A percentile compares a stretch with the other conserved stretches of the same genome.
Conservation (phyloP, 2,329 filamentous ascomycete genomes). For the Pseudogymnoascus sp. region DNA sequence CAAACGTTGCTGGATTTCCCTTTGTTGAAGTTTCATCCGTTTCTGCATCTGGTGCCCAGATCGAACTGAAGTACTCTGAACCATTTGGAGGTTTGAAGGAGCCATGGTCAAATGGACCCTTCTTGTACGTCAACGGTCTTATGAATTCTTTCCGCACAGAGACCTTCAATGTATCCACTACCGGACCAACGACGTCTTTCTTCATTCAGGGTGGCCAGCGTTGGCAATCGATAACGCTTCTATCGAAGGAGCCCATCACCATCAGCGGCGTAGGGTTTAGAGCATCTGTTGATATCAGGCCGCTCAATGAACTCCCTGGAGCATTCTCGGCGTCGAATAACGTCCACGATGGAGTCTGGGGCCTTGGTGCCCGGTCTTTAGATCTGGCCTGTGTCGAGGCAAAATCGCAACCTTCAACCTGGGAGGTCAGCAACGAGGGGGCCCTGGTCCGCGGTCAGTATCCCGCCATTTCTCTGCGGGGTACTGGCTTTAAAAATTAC, state of each 20-base stretch:
- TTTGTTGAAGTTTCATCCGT: conserved; percentile 25
- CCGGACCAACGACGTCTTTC: conserved; percentile 25
- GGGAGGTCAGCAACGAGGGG: conserved; percentile 29
- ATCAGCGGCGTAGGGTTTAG: conserved; percentile 28
- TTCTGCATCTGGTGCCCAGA: conserved; percentile 21
- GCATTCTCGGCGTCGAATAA: conserved; percentile 26
- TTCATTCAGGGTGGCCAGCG: conserved; percentile 34
- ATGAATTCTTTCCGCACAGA: conserved; percentile 31
- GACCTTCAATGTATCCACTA: conserved; percentile 30
- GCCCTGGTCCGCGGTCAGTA: conserved; percentile 29
- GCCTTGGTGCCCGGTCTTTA: conserved; percentile 29
- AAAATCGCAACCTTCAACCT: conserved; percentile 29
- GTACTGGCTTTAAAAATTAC: conserved; percentile 26
- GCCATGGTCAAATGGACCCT: conserved; percentile 28
- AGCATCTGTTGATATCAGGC: conserved; percentile 22
- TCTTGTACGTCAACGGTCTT: conserved; percentile 20
- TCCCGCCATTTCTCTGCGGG: conserved; percentile 24
- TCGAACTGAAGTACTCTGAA: conserved; percentile 32
- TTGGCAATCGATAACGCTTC: conserved; percentile 32
- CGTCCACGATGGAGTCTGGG: conserved; percentile 29
- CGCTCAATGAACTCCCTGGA: conserved; percentile 23
- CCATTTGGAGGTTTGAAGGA: conserved; percentile 24
- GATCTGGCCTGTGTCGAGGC: conserved; percentile 31
- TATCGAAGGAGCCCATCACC: conserved; percentile 27
- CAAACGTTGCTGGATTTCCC: conserved; percentile 28